A percentile compares a stretch with the other conserved stretches of the same genome.
Conservation (phyloP, 257 asterid genomes). For the Eustoma russellianum region DNA sequence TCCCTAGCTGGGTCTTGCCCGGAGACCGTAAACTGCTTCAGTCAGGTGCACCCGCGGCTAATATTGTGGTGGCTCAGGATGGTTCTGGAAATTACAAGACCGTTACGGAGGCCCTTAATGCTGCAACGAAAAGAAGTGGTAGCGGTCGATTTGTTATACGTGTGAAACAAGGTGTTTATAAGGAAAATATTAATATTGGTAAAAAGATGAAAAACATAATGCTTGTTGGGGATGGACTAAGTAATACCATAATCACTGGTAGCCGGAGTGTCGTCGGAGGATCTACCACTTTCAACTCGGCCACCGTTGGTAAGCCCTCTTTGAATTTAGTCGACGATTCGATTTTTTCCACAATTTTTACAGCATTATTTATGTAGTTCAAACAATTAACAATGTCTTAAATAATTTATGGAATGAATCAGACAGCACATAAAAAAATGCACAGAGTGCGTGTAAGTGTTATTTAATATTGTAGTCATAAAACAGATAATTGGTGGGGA, state of each 20-base stretch:
- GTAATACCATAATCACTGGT: slow-evolving; percentile 47
- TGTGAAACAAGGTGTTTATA: slow-evolving; percentile 24
- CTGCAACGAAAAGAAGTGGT: slow-evolving; percentile 10
- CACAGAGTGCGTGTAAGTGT: no score
- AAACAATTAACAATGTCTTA: no score
- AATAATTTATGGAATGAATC: no score
- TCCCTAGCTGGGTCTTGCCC: slow-evolving; percentile 18
- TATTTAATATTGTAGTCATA: no score
- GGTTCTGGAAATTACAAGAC: slow-evolving; percentile 26
- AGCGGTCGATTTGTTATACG: slow-evolving; percentile 19
- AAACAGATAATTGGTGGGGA: no score
- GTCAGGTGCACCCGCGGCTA: neutral
- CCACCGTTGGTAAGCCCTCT: slow-evolving; percentile 45
- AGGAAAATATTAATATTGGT: slow-evolving; percentile 24
- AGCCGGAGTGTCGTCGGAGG: slow-evolving; percentile 64
- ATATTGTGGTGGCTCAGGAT: slow-evolving; percentile 30
- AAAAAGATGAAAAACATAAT: slow-evolving; percentile 30
- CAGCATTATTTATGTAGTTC: neutral
- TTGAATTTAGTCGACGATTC: no score
- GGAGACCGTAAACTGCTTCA: slow-evolving; percentile 18
- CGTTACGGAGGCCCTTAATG: slow-evolving; percentile 22
- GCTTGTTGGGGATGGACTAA: slow-evolving; percentile 61
- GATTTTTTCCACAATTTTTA: no score
- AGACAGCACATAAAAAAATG: no score
- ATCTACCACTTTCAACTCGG: slow-evolving; percentile 61